These are phyloP conservation scores for Fusarium nurragi DNA, from an alignment of 2,329 filamentous ascomycete species.

Conservation along the genomic window DNA sequence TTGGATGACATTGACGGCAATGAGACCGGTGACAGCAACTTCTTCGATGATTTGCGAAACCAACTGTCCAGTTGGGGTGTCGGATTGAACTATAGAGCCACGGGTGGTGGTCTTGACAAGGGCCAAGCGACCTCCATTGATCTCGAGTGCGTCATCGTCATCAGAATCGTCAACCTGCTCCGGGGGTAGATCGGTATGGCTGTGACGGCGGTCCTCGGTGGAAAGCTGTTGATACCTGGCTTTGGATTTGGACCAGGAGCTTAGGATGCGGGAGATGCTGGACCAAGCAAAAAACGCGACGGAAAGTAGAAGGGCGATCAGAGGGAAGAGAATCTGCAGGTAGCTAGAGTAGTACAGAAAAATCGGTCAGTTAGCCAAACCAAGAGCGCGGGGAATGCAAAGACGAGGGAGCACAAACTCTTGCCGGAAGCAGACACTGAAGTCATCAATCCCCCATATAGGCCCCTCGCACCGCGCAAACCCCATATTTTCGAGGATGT, in stretches of 20 bases:
- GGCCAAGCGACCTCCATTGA: conserved; percentile 65
- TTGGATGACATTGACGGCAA: conserved; percentile 74
- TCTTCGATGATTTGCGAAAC: conserved; percentile 78
- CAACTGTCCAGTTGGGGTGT: conserved; percentile 78
- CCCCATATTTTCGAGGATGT: conserved; percentile 50
- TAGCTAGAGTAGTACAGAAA: conserved; percentile 43
- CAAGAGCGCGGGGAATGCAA: neutral
- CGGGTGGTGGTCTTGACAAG: conserved; percentile 69
- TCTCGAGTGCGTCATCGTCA: conserved; percentile 67
- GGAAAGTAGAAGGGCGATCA: conserved; percentile 76
- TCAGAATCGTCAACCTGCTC: conserved; percentile 59
- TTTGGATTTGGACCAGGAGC: conserved; percentile 59
- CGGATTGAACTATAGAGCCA: conserved; percentile 74
- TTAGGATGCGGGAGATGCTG: conserved; percentile 61
- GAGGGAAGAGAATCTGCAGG: conserved; percentile 77
- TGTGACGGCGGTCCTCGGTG: conserved; percentile 53
- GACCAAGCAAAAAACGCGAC: conserved; percentile 71
- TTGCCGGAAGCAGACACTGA: conserved; percentile 69
- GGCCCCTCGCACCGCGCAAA: conserved; percentile 66
- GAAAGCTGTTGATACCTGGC: conserved; percentile 65
- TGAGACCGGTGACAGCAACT: conserved; percentile 74
- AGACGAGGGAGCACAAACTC: conserved; percentile 64
- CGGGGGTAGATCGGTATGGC: conserved; percentile 64
- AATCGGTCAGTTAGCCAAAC: conserved; percentile 27
- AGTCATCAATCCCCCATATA: conserved; percentile 71